phyloP scores from a whole-genome alignment of 306 rosid species.

The Vigna mungo region DNA sequence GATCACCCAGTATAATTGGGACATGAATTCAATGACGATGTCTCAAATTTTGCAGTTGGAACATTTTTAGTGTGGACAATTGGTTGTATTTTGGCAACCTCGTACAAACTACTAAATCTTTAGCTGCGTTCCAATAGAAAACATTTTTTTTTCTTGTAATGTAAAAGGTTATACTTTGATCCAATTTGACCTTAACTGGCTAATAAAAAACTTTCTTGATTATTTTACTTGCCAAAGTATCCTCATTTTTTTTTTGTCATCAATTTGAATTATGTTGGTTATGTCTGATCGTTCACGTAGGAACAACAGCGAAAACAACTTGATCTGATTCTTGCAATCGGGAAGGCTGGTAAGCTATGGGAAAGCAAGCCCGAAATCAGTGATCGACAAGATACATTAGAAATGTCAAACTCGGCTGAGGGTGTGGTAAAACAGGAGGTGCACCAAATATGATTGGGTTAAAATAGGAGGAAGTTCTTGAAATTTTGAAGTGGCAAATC shows the following conservation, averaged over 20 bases:
- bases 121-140: neutral
- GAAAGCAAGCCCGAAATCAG: slow-evolving; percentile 56
- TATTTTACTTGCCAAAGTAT: slow-evolving; percentile 22
- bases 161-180: neutral
- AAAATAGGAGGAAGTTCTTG: slow-evolving; percentile 31
- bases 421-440: slow-evolving; percentile 62
- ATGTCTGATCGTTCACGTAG: slow-evolving; percentile 49
- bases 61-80: neutral
- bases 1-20: neutral
- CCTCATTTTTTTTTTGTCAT: neutral
- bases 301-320: slow-evolving; percentile 93
- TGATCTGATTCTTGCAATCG: slow-evolving; percentile 83
- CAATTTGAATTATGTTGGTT: slow-evolving; percentile 30
- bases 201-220: slow-evolving; percentile 9
- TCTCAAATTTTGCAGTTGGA: neutral
- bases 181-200: neutral
- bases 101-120: slow-evolving; percentile 1
- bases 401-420: slow-evolving; percentile 45
- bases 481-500: slow-evolving; percentile 32
- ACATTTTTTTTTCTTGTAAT: neutral
- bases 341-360: slow-evolving; percentile 66
- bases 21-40: neutral
- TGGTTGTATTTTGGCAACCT: neutral
- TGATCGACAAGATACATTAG: slow-evolving; percentile 47
- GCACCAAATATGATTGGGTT: slow-evolving; percentile 59